These are phyloP conservation scores for Trifolium repens DNA, from an alignment of 306 rosid genomes.

Conservation along the genomic window DNA sequence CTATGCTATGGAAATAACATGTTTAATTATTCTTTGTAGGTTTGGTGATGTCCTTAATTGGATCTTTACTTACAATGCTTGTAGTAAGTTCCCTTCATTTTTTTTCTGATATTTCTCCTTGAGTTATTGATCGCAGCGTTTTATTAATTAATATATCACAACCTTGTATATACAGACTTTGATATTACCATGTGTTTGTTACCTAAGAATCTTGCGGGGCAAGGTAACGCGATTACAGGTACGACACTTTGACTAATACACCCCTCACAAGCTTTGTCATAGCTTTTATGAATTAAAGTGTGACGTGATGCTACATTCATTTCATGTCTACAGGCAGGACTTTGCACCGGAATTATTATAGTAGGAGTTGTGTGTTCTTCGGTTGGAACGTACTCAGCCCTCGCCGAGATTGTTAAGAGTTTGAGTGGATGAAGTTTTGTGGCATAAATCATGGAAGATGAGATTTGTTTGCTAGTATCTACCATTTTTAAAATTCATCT, in stretches of 20 bases:
- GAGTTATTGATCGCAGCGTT: conserved; percentile 14
- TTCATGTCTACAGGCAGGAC: conserved; percentile 53
- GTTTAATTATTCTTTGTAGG: conserved; percentile 51
- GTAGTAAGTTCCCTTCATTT: conserved; percentile 64
- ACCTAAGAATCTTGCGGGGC: conserved; percentile 71
- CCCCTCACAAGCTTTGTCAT: neutral
- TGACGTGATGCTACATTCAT: neutral
- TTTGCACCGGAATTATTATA: conserved; percentile 61
- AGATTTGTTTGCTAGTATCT: conserved; percentile 11
- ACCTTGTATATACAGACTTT: conserved; percentile 66
- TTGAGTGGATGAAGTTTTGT: conserved; percentile 55
- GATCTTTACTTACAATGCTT: conserved; percentile 95
- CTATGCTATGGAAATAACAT: conserved; percentile 6
- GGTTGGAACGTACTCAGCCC: conserved; percentile 81
- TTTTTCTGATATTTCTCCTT: neutral
- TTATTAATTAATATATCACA: neutral
- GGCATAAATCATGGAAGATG: conserved; percentile 4
- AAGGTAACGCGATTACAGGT: conserved; percentile 74
- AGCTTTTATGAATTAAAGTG: neutral
- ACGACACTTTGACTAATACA: conserved; percentile 14
- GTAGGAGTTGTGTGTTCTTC: conserved; percentile 63
- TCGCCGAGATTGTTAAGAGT: conserved; percentile 62
- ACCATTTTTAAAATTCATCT: conserved; percentile 9
- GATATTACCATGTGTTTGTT: conserved; percentile 94
- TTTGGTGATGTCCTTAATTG: conserved; percentile 89